Conservation (phyloP, 2,329 filamentous ascomycete genomes). For the Aureobasidium vineae region DNA sequence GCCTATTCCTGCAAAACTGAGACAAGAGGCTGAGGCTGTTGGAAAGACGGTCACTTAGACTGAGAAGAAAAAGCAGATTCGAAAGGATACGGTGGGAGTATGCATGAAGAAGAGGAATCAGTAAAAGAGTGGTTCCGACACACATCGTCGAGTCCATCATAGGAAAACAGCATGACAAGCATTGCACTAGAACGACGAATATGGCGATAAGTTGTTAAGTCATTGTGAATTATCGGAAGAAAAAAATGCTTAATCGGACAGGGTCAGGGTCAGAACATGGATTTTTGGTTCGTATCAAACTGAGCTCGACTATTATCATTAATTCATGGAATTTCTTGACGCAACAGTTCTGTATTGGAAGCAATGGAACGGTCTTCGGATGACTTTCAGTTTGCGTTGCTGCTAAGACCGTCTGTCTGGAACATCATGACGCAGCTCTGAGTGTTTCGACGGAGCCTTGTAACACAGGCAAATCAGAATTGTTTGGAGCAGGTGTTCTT, state of each 20-base stretch:
- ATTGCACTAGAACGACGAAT: neutral
- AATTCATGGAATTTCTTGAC: neutral
- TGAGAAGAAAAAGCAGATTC: neutral
- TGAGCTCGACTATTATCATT: neutral
- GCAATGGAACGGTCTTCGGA: neutral
- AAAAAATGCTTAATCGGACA: neutral
- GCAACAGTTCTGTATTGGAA: neutral
- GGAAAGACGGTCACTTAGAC: conserved; percentile 15
- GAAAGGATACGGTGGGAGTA: neutral
- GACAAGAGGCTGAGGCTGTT: conserved; percentile 40
- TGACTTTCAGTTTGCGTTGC: too few species aligned
- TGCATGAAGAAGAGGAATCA: neutral
- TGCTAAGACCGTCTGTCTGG: too few species aligned
- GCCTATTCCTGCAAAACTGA: conserved; percentile 51
- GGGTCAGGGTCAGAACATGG: neutral
- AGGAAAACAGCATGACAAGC: neutral
- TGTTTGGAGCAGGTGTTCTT: neutral
- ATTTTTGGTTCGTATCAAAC: neutral
- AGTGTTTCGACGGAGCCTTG: neutral
- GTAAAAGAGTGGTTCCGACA: neutral
- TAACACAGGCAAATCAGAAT: neutral
- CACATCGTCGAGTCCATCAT: neutral
- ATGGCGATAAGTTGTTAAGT: neutral
- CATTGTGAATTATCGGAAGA: neutral
- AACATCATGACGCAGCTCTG: too few species aligned